These are phyloP conservation scores for Tuber melanosporum DNA, from an alignment of 495 filamentous ascomycete genomes.

Conservation along the genomic window DNA sequence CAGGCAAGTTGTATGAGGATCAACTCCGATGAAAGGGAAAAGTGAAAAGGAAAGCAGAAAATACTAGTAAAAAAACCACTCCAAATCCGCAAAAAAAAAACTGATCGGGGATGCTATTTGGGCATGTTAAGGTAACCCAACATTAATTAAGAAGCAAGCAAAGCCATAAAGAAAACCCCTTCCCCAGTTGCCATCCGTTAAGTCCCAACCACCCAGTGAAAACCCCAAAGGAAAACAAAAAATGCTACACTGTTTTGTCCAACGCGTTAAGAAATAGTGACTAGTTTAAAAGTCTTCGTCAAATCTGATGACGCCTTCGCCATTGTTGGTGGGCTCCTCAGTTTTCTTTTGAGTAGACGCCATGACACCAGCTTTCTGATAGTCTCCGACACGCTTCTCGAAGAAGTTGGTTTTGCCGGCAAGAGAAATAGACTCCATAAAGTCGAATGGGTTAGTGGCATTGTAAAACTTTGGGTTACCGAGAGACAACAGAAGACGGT, in stretches of 20 bases:
- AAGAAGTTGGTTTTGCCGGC: constrained; percentile 99
- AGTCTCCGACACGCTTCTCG: constrained; percentile 98
- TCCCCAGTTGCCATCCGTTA: not conserved
- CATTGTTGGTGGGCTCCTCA: constrained; percentile 56
- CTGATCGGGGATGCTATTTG: not conserved
- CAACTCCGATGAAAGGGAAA: not conserved
- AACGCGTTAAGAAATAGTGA: not conserved
- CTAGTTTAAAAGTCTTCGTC: constrained; percentile 88
- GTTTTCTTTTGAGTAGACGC: constrained; percentile 74
- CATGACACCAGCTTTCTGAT: constrained; percentile 99
- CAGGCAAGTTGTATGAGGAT: not conserved
- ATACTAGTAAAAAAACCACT: no score
- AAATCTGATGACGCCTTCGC: constrained; percentile 76
- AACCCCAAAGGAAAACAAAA: not conserved
- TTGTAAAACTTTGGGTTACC: constrained; percentile 93
- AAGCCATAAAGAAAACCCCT: not conserved
- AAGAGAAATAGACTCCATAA: constrained; percentile 99
- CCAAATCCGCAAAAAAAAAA: not conserved
- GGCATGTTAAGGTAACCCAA: not conserved
- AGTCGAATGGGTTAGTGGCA: constrained; percentile 93
- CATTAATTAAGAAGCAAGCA: not conserved
- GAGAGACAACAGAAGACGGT: constrained; percentile 83
- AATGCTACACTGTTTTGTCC: not conserved
- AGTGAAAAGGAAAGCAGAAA: not conserved
- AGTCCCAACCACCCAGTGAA: constrained; percentile 4